A percentile compares a stretch with the other conserved stretches of the same genome.
Conservation (phyloP, 352 stramenopile genomes). For the Globisporangium spiculum region DNA sequence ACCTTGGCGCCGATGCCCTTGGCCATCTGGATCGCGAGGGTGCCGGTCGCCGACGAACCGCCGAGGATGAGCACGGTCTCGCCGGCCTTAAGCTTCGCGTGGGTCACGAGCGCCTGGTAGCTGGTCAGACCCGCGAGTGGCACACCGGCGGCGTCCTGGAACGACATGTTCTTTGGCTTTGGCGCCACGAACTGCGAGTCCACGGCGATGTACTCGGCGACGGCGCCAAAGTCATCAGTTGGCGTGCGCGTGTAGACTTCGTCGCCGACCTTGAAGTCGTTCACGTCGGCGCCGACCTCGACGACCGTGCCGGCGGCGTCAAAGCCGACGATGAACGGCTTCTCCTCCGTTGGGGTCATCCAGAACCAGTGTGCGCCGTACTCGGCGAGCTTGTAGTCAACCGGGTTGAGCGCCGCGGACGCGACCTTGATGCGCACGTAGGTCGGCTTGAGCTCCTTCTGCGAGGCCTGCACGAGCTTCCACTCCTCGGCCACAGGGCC, state of each 20-base stretch:
- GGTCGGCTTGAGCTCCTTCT: conserved; percentile 17
- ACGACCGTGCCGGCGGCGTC: conserved; percentile 65
- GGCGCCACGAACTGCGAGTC: conserved; percentile 20
- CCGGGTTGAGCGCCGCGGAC: conserved; percentile 59
- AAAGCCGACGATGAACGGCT: conserved; percentile 47
- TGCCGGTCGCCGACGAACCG: conserved; percentile 18
- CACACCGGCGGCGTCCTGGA: conserved; percentile 24
- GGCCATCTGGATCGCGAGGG: conserved; percentile 30
- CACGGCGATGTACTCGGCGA: conserved; percentile 19
- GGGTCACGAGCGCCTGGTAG: conserved; percentile 20
- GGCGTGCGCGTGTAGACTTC: conserved; percentile 31
- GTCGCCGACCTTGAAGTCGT: conserved; percentile 53
- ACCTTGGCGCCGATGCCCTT: conserved; percentile 17
- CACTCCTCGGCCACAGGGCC: conserved; percentile 10
- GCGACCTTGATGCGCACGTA: conserved; percentile 62
- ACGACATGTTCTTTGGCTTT: conserved; percentile 29
- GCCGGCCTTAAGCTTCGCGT: conserved; percentile 22
- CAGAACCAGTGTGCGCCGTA: conserved; percentile 26
- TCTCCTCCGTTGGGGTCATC: conserved; percentile 22
- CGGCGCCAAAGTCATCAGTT: background rate
- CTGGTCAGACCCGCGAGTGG: conserved; percentile 24
- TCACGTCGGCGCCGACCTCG: conserved; percentile 41
- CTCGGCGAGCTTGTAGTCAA: conserved; percentile 60
- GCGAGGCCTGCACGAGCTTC: conserved; percentile 18
- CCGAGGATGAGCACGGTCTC: conserved; percentile 30